These are phyloP conservation scores for Vickermania ingenoplastis DNA, from an alignment of 208 protist genomes.

Conservation along the genomic window DNA sequence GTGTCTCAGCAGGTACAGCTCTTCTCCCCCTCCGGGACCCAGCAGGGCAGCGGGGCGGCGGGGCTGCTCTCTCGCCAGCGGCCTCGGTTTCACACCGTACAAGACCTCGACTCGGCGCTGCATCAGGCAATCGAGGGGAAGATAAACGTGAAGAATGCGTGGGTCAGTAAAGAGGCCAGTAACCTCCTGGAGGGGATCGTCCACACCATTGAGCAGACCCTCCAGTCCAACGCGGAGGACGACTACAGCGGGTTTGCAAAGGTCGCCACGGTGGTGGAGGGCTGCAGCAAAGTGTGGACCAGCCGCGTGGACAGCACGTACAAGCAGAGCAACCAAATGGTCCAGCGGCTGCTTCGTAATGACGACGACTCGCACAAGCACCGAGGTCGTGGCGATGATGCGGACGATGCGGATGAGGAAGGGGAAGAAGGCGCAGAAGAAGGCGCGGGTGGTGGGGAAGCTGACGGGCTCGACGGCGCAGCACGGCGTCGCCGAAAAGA, in stretches of 20 bases:
- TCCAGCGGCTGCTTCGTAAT: slow-evolving; percentile 75
- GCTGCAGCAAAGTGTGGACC: slow-evolving; percentile 90
- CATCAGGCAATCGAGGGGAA: slow-evolving; percentile 84
- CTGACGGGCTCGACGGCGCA: not conserved
- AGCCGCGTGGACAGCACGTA: slow-evolving; percentile 87
- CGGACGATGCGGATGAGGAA: slow-evolving; percentile 20
- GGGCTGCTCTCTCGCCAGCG: slow-evolving; percentile 62
- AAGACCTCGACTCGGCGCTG: slow-evolving; percentile 81
- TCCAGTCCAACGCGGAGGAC: slow-evolving; percentile 47
- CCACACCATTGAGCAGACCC: slow-evolving; percentile 75
- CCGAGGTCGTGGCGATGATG: slow-evolving; percentile 9
- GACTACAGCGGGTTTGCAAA: slow-evolving; percentile 86
- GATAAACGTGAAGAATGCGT: slow-evolving; percentile 87
- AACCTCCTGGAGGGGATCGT: slow-evolving; percentile 84
- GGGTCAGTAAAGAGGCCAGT: slow-evolving; percentile 79
- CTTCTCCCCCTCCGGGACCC: too few species aligned
- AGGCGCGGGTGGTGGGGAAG: slow-evolving; percentile 19
- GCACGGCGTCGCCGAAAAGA: not conserved
- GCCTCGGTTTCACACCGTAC: slow-evolving; percentile 74
- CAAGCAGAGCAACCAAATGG: slow-evolving; percentile 79
- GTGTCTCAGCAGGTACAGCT: too few species aligned
- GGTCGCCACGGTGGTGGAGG: slow-evolving; percentile 86
- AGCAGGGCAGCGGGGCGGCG: too few species aligned
- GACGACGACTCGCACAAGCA: slow-evolving; percentile 20
- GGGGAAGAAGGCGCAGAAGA: slow-evolving; percentile 12